Conservation (phyloP, 139 green algal genomes). For the Asterochloris sp. region DNA sequence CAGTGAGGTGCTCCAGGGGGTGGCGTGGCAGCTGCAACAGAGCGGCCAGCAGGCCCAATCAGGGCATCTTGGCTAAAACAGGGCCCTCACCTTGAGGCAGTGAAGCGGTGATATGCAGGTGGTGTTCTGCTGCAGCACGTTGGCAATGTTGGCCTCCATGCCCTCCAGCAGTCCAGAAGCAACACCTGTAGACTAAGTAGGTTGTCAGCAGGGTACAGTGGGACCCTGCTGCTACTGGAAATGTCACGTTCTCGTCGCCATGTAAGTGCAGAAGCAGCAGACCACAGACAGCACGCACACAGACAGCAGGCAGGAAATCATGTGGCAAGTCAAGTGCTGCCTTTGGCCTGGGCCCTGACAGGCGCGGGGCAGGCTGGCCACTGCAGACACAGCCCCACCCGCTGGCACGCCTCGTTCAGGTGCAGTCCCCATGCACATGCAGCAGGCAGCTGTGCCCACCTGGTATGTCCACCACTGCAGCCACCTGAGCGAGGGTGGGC, state of each 20-base stretch:
- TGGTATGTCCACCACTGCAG: not conserved
- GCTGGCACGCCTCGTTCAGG: no score
- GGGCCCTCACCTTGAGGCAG: slow-evolving; percentile 21
- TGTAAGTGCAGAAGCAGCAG: not conserved
- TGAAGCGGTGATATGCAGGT: slow-evolving; percentile 16
- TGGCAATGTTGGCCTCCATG: slow-evolving; percentile 13
- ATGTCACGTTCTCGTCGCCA: not conserved
- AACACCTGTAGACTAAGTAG: not conserved
- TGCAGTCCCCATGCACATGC: no score
- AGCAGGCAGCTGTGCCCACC: not conserved
- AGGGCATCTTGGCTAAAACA: no score
- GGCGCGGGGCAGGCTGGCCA: not conserved
- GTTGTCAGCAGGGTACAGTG: not conserved
- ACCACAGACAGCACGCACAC: no score
- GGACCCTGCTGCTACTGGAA: not conserved
- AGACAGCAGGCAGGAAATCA: no score
- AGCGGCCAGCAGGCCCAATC: not conserved
- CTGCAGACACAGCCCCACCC: no score
- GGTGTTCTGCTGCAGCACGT: slow-evolving; percentile 22
- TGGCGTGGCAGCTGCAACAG: not conserved
- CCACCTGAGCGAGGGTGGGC: not conserved
- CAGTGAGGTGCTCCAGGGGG: not conserved
- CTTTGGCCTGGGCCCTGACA: not conserved
- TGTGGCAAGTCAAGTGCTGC: not conserved
- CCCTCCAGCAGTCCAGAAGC: slow-evolving; percentile 9